Percentiles rank a stretch among this genome's conserved stretches.
phyloP scores from a whole-genome alignment of 352 stramenopile species.

The Peronosclerospora sorghi region DNA sequence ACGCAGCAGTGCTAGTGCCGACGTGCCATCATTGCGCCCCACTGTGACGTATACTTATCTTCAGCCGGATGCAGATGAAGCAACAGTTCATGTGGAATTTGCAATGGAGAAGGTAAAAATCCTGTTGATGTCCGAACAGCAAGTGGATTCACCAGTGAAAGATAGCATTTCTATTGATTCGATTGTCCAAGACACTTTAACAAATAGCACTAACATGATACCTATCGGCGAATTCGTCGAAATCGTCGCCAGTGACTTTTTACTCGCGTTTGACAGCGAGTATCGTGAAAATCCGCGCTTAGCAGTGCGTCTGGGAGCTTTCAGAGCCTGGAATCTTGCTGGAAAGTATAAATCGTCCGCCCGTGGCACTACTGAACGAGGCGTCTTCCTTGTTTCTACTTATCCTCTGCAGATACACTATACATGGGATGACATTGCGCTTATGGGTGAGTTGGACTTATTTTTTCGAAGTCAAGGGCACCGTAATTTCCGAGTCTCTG shows the following conservation, averaged over 20 bases:
- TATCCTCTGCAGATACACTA: constrained; percentile 38
- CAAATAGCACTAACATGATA: background rate
- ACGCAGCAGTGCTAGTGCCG: constrained; percentile 8
- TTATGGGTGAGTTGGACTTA: constrained; percentile 41
- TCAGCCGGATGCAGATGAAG: constrained; percentile 48
- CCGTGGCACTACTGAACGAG: background rate
- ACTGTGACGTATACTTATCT: constrained; percentile 64
- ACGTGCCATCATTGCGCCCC: constrained; percentile 30
- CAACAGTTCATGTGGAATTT: constrained; percentile 55
- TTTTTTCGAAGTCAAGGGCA: constrained; percentile 34
- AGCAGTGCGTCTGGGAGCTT: constrained; percentile 25
- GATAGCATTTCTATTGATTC: constrained; percentile 3
- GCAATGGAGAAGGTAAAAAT: constrained; percentile 45
- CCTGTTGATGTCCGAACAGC: constrained; percentile 26
- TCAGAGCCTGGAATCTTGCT: constrained; percentile 28
- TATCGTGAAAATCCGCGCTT: constrained; percentile 36
- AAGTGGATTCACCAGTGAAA: background rate
- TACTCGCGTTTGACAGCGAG: constrained; percentile 24
- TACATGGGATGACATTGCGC: constrained; percentile 37
- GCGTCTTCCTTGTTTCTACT: constrained; percentile 31
- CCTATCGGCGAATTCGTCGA: constrained; percentile 12
- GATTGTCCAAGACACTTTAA: constrained; percentile 7
- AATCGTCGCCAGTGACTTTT: constrained; percentile 25
- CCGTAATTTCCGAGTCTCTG: constrained; percentile 39
- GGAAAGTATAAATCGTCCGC: constrained; percentile 13